Base-by-base conservation (phyloP, 805 yeast species). In the Suhomyces sp. region DNA sequence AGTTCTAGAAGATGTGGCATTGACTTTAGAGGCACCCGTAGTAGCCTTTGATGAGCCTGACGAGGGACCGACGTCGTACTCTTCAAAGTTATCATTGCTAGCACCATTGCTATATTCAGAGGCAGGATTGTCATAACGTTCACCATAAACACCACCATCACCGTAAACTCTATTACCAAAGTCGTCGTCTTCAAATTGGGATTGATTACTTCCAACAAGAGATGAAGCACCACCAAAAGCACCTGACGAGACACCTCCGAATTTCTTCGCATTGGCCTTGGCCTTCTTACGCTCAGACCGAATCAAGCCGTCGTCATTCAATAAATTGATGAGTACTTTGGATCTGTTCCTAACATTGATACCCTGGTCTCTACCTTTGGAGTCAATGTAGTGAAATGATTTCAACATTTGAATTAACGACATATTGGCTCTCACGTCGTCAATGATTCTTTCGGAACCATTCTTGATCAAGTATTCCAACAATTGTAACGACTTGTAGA, bases 301-400 rank as follows among this genome's bases (percentile, higher is more conserved):
- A 48, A 93, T 84, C 67, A 76, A 73, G 6, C 78, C 77, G 61
- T 90, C 96, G 67, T 89, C 96, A 60, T 83, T 83, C 58, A 94
- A 77, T 58, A 94, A 76, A 13, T 77, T 78, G 22, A 84, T 75
- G 55, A 94, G 76, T 56, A 84, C 85, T 68, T 90, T 88, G 27
- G 97, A 86, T 60, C 97, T 83, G 71, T 89, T 92, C 64, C 99
- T 83, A 52, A 94, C 97, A 65, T 93, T 92, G 59, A 91, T 84
- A 49, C 99, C 99, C 72, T 92, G 97, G 69, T 94, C 99, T 58
- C 91, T 83, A 29, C 97, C 97, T 67, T 89, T 88, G 17, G 91
- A 82, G 69, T 94, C 98, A 45, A 89, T 86, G 73, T 90, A 94
- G 69, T 92, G 97, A 83, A 94, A 94, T 10, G 90, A 83, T 63